phyloP scores from a whole-genome alignment of 2,329 filamentous ascomycete species.

The Metarhizium rileyi region DNA sequence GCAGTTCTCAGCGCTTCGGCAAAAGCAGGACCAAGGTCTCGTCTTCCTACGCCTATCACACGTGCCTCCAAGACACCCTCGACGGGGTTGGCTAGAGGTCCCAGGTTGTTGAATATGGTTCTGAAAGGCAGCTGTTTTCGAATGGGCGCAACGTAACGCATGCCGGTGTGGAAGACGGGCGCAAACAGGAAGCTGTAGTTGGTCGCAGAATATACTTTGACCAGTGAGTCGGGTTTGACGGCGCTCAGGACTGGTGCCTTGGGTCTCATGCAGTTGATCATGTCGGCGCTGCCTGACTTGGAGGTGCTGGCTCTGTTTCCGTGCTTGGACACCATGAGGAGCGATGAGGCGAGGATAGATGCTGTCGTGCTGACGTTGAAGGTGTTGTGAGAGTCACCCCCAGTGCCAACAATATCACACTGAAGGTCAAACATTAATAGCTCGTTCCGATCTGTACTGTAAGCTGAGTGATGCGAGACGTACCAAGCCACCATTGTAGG shows the following conservation, averaged over 20 bases:
- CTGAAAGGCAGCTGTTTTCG: conserved; percentile 84
- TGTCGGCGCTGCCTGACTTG: conserved; percentile 88
- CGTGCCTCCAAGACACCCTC: conserved; percentile 78
- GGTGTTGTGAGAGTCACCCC: conserved; percentile 91
- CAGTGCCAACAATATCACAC: conserved; percentile 94
- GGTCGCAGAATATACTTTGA: conserved; percentile 62
- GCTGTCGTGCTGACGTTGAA: conserved; percentile 97
- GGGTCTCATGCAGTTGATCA: conserved; percentile 67
- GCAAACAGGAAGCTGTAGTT: conserved; percentile 97
- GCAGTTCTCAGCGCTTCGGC: conserved; percentile 70
- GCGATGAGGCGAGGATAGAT: conserved; percentile 79
- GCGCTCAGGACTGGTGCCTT: conserved; percentile 64
- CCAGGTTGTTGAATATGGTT: conserved; percentile 95
- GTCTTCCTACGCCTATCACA: conserved; percentile 84
- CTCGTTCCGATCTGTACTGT: background rate
- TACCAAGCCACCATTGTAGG: conserved; percentile 76
- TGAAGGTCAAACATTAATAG: conserved; percentile 14
- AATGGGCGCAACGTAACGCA: conserved; percentile 79
- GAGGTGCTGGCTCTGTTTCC: conserved; percentile 94
- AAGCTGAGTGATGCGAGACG: conserved; percentile 18
- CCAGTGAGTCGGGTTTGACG: conserved; percentile 62
- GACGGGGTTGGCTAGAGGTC: conserved; percentile 83
- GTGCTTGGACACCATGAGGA: conserved; percentile 85
- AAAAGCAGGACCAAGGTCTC: conserved; percentile 80
- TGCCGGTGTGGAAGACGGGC: conserved; percentile 91